A percentile compares a stretch with the other conserved stretches of the same genome.
phyloP scores from a whole-genome alignment of 1,284 basidiomycete genomes.

The Albatrellus sp. region DNA sequence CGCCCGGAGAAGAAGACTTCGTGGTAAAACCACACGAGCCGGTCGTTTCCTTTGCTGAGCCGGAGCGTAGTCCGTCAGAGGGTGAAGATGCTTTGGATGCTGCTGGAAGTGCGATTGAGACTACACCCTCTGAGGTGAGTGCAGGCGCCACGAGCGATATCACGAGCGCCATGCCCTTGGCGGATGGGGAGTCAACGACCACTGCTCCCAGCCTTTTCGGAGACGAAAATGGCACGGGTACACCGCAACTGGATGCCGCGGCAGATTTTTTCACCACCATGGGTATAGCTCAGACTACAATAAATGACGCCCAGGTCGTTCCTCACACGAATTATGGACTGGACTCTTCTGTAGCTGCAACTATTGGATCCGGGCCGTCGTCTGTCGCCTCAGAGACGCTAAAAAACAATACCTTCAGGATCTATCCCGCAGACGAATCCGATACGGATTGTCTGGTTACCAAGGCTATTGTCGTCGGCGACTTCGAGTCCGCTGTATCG shows the following conservation, averaged over 20 bases:
- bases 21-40: slow-evolving; percentile 42
- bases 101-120: slow-evolving; percentile 24
- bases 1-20: slow-evolving; percentile 27
- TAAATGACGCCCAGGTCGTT: slow-evolving; percentile 30
- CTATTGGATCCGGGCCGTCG: slow-evolving; percentile 77
- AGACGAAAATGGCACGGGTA: slow-evolving; percentile 53
- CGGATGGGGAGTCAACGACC: slow-evolving; percentile 68
- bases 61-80: slow-evolving; percentile 29
- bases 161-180: slow-evolving; percentile 43
- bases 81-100: slow-evolving; percentile 33
- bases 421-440: slow-evolving; percentile 83
- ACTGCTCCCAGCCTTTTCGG: slow-evolving; percentile 84
- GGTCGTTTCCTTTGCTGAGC: slow-evolving; percentile 70
- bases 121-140: slow-evolving; percentile 66
- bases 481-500: slow-evolving; percentile 88
- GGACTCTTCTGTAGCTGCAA: slow-evolving; percentile 86
- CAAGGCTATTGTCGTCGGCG: slow-evolving; percentile 87
- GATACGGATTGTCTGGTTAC: slow-evolving; percentile 86
- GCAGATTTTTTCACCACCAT: slow-evolving; percentile 88
- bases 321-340: slow-evolving; percentile 71
- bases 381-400: slow-evolving; percentile 68
- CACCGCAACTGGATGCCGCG: slow-evolving; percentile 50
- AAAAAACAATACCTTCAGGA: slow-evolving; percentile 78
- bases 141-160: slow-evolving; percentile 50
- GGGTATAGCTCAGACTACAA: slow-evolving; percentile 26